Percentiles rank a stretch among this genome's conserved stretches.
Evolutionary conservation across 345 rosid species (phyloP).

Genomic region (Populus nigra): DNA sequence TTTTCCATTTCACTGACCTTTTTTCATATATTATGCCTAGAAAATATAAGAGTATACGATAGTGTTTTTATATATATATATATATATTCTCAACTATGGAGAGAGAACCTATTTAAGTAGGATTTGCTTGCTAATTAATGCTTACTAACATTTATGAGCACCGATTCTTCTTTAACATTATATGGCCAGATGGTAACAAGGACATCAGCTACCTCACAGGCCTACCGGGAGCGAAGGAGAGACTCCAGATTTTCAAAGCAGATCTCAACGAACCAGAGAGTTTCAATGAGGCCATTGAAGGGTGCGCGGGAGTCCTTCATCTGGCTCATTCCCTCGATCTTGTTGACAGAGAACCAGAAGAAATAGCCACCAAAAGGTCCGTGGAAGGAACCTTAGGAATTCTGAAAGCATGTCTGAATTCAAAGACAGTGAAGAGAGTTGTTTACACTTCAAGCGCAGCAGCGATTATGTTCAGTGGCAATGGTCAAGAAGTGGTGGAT

Average conservation of each 20-base stretch:
- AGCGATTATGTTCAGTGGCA: background rate
- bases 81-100: no score
- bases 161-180: no score
- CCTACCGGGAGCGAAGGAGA: conserved; percentile 54
- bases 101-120: no score
- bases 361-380: conserved; percentile 34
- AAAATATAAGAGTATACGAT: no score
- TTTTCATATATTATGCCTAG: no score
- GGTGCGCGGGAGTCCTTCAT: conserved; percentile 31
- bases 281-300: conserved; percentile 26
- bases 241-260: conserved; percentile 36
- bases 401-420: conserved; percentile 44
- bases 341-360: no score
- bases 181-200: conserved; percentile 39
- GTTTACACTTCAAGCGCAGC: conserved; percentile 60
- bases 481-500: conserved; percentile 15
- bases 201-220: conserved; percentile 53
- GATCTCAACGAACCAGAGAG: conserved; percentile 29
- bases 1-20: no score
- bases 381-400: conserved; percentile 51
- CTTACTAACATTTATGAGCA: no score
- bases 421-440: conserved; percentile 54
- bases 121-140: no score
- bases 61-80: no score
- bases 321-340: conserved; percentile 22